phyloP scores from a whole-genome alignment of 1,284 basidiomycete genomes.

The Heterobasidion parviporum region DNA sequence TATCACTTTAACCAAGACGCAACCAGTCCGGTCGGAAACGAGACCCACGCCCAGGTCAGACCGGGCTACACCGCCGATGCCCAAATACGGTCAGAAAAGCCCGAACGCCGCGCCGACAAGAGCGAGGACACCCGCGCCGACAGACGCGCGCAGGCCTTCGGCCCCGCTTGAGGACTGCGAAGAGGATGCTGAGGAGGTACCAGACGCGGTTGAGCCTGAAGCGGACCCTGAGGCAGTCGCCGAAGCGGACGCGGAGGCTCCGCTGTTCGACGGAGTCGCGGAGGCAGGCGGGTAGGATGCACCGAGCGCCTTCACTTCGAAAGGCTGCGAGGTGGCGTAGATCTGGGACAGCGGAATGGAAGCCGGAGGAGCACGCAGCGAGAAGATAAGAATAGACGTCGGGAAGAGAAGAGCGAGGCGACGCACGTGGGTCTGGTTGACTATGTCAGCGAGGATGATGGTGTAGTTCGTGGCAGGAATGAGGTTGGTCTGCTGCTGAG shows the following conservation, averaged over 20 bases:
- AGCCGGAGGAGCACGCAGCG: not conserved
- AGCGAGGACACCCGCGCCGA: slow-evolving; percentile 17
- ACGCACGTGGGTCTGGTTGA: slow-evolving; percentile 48
- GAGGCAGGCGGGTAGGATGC: slow-evolving; percentile 50
- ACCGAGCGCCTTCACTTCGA: slow-evolving; percentile 60
- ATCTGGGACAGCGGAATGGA: slow-evolving; percentile 32
- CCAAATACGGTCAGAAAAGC: slow-evolving; percentile 5
- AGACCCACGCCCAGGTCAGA: too few species aligned
- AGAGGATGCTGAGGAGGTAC: slow-evolving; percentile 10
- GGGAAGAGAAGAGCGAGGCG: slow-evolving; percentile 11
- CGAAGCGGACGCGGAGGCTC: slow-evolving; percentile 15
- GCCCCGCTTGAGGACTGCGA: slow-evolving; percentile 7
- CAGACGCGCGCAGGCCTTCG: not conserved
- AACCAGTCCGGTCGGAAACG: too few species aligned
- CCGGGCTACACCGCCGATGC: too few species aligned
- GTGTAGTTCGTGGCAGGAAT: slow-evolving; percentile 42
- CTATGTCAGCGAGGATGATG: slow-evolving; percentile 45
- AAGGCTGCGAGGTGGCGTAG: slow-evolving; percentile 50
- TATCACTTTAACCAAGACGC: too few species aligned
- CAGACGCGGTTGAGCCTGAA: slow-evolving; percentile 18
- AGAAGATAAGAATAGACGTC: slow-evolving; percentile 3
- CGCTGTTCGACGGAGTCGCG: slow-evolving; percentile 22
- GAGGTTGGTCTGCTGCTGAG: slow-evolving; percentile 35
- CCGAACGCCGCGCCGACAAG: slow-evolving; percentile 19
- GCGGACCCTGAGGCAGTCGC: slow-evolving; percentile 15